phyloP scores from a whole-genome alignment of 176 grass and related monocot species.

The Aegilops bicornis region DNA sequence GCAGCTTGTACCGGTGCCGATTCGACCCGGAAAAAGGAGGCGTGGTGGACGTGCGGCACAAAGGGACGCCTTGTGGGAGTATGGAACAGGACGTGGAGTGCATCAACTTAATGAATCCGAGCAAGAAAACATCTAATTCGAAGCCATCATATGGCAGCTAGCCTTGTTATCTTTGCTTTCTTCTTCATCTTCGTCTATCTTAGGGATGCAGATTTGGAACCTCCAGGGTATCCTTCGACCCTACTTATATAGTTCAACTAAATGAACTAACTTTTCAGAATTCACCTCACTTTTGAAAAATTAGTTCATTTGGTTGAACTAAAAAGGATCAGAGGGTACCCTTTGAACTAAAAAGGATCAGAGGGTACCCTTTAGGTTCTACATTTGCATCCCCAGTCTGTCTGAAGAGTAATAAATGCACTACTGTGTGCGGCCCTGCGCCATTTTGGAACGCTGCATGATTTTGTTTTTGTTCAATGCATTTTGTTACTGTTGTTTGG shows the following conservation, averaged over 20 bases:
- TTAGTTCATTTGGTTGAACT: too few species aligned
- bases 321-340: too few species aligned
- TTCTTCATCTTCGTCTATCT: too few species aligned
- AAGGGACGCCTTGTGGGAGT: not conserved
- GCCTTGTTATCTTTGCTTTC: too few species aligned
- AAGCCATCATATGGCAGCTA: not conserved
- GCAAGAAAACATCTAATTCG: not conserved
- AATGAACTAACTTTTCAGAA: too few species aligned
- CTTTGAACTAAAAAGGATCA: too few species aligned
- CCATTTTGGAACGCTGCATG: not conserved
- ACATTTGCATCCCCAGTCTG: too few species aligned
- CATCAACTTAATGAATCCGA: not conserved
- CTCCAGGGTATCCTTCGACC: too few species aligned
- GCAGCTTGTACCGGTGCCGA: conserved; percentile 9
- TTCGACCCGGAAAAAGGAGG: not conserved
- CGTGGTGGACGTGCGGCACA: not conserved
- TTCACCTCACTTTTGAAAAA: too few species aligned
- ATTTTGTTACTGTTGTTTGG: not conserved
- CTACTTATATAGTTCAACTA: too few species aligned
- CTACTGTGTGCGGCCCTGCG: not conserved
- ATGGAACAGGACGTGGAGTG: not conserved
- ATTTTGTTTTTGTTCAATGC: not conserved
- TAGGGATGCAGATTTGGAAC: too few species aligned
- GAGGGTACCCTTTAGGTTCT: too few species aligned
- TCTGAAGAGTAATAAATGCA: not conserved